Conservation (phyloP, 495 filamentous ascomycete species). For the Neurospora sp. region DNA sequence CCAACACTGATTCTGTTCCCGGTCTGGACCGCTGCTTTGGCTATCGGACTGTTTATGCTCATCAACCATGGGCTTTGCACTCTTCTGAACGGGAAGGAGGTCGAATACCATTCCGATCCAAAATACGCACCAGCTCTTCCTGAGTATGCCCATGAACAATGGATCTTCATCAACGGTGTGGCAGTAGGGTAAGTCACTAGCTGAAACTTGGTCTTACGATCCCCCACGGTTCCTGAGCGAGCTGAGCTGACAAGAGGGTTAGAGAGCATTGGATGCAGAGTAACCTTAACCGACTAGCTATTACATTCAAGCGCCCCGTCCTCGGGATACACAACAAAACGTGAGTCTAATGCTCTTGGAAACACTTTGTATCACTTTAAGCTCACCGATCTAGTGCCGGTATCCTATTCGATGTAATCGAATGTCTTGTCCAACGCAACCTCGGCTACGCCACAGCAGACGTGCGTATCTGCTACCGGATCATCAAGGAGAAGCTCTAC, state of each 20-base stretch:
- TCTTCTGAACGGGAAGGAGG: slow-evolving; percentile 38
- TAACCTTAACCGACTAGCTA: slow-evolving; percentile 61
- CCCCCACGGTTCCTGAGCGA: not conserved
- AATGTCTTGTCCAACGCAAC: slow-evolving; percentile 69
- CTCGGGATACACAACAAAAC: slow-evolving; percentile 79
- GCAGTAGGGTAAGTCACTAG: slow-evolving; percentile 41
- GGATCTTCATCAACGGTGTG: slow-evolving; percentile 69
- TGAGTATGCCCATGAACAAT: slow-evolving; percentile 49
- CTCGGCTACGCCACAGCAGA: slow-evolving; percentile 65
- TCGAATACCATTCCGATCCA: slow-evolving; percentile 32
- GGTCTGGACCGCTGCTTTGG: slow-evolving; percentile 35
- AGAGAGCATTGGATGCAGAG: slow-evolving; percentile 51
- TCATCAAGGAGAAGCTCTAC: slow-evolving; percentile 50
- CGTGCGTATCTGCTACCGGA: slow-evolving; percentile 46
- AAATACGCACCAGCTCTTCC: slow-evolving; percentile 31
- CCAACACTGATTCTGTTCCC: slow-evolving; percentile 41
- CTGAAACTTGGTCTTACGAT: not conserved
- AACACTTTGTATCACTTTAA: not conserved
- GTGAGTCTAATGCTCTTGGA: slow-evolving; percentile 16
- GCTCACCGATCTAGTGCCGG: slow-evolving; percentile 30
- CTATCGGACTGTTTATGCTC: slow-evolving; percentile 25
- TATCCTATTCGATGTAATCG: slow-evolving; percentile 62
- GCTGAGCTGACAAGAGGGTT: slow-evolving; percentile 4
- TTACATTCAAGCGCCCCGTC: slow-evolving; percentile 65
- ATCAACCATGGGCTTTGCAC: slow-evolving; percentile 42